These are phyloP conservation scores for Myrmaecium sp. DNA, from an alignment of 2,329 filamentous ascomycete genomes.

Conservation along the genomic window DNA sequence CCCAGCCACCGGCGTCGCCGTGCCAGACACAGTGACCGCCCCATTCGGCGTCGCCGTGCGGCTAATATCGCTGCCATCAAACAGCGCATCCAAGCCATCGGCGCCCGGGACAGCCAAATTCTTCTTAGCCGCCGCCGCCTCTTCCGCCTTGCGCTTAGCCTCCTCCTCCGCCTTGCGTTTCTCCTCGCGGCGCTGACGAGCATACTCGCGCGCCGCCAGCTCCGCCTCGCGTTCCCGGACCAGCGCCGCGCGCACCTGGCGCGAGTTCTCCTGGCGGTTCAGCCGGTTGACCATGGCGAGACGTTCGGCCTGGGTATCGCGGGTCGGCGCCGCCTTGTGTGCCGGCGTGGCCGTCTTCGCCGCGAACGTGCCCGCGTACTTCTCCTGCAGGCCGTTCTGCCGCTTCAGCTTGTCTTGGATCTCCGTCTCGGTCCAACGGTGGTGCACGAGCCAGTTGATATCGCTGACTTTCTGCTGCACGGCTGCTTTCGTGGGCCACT, in stretches of 20 bases:
- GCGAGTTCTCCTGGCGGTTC: conserved; percentile 71
- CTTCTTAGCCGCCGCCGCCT: conserved; percentile 12
- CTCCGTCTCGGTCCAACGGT: conserved; percentile 68
- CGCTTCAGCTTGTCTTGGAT: conserved; percentile 63
- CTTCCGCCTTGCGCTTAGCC: conserved; percentile 27
- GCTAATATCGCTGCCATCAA: conserved; percentile 27
- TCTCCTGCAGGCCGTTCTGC: too few species aligned
- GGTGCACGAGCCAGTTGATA: conserved; percentile 64
- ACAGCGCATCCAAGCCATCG: conserved; percentile 27
- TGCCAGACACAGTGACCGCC: conserved; percentile 19
- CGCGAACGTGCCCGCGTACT: conserved; percentile 24
- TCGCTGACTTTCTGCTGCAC: conserved; percentile 59
- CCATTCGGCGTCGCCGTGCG: conserved; percentile 31
- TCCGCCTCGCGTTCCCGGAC: conserved; percentile 47
- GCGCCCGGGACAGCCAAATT: too few species aligned
- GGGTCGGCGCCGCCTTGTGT: conserved; percentile 33
- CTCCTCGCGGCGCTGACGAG: conserved; percentile 23
- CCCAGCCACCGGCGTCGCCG: conserved; percentile 21
- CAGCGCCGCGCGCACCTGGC: conserved; percentile 80
- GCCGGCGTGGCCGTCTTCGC: conserved; percentile 55
- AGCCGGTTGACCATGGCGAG: conserved; percentile 68
- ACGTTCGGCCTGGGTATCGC: conserved; percentile 50
- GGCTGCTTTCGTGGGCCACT: conserved; percentile 54
- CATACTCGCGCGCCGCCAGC: conserved; percentile 23
- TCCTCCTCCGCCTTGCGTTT: conserved; percentile 45